Conservation (phyloP, 2,329 filamentous ascomycete species). For the Paecilomyces sp. region DNA sequence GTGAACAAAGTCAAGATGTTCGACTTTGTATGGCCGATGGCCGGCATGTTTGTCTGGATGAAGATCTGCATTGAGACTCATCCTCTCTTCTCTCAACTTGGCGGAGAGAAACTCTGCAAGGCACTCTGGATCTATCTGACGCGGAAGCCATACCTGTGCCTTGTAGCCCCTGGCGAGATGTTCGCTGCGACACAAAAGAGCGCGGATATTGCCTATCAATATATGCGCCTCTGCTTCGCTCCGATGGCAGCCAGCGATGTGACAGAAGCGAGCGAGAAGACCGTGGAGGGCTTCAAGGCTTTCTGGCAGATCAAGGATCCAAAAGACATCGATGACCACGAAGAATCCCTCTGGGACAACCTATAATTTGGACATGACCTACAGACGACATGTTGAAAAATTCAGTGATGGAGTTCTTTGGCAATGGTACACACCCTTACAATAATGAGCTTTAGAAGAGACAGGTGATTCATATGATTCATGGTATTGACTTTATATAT, state of each 20-base stretch:
- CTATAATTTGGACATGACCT: background rate
- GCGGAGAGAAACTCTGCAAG: constrained; percentile 50
- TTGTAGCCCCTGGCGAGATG: constrained; percentile 64
- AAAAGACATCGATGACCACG: constrained; percentile 4
- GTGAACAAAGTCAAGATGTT: constrained; percentile 68
- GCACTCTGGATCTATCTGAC: constrained; percentile 69
- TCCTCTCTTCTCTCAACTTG: constrained; percentile 55
- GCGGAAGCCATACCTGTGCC: constrained; percentile 59
- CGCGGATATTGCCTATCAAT: constrained; percentile 57
- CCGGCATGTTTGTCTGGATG: constrained; percentile 91
- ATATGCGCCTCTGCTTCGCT: constrained; percentile 75
- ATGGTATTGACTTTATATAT: too few species aligned
- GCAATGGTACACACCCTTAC: background rate
- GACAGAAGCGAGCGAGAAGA: constrained; percentile 52
- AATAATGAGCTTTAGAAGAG: background rate
- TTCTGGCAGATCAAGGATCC: constrained; percentile 70
- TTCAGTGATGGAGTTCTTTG: background rate
- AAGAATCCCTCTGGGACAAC: background rate
- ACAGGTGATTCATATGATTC: too few species aligned
- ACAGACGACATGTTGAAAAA: background rate
- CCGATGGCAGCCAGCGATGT: constrained; percentile 69
- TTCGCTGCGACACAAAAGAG: constrained; percentile 64
- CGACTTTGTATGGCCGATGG: constrained; percentile 71
- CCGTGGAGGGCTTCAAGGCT: constrained; percentile 60
- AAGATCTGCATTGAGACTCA: constrained; percentile 65